Conservation (phyloP, 768 basidiomycete genomes). For the Pleurotus pulmonarius region DNA sequence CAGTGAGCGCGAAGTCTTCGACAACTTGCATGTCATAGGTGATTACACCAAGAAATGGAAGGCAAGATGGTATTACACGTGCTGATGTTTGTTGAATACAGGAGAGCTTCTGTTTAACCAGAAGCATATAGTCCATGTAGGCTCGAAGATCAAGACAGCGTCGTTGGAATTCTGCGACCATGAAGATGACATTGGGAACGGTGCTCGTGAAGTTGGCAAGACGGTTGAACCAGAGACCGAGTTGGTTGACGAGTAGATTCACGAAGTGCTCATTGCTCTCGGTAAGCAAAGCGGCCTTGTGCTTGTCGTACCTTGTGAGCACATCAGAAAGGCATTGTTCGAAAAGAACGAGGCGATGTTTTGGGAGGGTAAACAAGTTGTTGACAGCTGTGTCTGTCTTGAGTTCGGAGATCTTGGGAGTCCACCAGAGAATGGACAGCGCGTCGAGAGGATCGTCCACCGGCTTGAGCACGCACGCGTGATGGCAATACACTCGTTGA, state of each 20-base stretch:
- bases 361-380: not conserved
- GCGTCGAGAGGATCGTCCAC: not conserved
- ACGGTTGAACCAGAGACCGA: not conserved
- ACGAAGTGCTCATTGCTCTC: not conserved
- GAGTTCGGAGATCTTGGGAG: not conserved
- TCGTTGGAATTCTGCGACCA: not conserved
- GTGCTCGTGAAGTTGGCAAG: not conserved
- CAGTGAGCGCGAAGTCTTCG: constrained; percentile 10
- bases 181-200: not conserved
- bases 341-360: too few species aligned
- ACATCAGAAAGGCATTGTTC: too few species aligned
- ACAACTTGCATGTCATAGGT: constrained; percentile 8
- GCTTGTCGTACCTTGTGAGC: too few species aligned
- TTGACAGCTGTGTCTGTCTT: not conserved
- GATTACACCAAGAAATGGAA: constrained; percentile 10
- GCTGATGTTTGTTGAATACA: not conserved
- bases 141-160: not conserved
- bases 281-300: too few species aligned
- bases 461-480: not conserved
- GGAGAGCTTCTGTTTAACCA: not conserved
- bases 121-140: not conserved
- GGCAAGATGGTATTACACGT: not conserved
- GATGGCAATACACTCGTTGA: not conserved
- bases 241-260: not conserved
- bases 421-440: not conserved